Conservation (phyloP, 805 yeast genomes). For the Diddensiella caesifluorescens region DNA sequence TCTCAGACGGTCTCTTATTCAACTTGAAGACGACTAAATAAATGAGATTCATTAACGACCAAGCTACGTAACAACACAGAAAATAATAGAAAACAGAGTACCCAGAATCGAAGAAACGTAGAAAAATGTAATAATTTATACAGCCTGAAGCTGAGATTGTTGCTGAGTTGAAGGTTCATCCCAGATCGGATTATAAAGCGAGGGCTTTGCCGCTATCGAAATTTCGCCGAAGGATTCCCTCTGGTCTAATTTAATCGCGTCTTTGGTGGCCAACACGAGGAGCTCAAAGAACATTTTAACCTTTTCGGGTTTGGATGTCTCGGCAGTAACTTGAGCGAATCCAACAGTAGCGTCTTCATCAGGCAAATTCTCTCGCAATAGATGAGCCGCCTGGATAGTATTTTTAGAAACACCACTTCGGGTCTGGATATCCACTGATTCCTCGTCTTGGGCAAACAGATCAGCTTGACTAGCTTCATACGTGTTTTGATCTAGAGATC, state of each 20-base stretch:
- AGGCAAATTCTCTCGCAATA: conserved; percentile 36
- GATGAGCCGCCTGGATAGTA: conserved; percentile 50
- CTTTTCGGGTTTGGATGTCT: conserved; percentile 48
- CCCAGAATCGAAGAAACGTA: no score
- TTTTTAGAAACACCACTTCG: conserved; percentile 40
- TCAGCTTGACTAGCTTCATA: no score
- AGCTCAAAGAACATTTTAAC: conserved; percentile 75
- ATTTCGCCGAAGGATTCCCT: conserved; percentile 56
- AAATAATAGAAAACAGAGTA: no score
- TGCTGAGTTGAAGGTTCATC: no score
- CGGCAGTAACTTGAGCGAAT: conserved; percentile 29
- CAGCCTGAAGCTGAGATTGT: no score
- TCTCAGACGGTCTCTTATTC: conserved; percentile 9
- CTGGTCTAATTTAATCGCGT: conserved; percentile 62
- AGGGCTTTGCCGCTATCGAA: conserved; percentile 43
- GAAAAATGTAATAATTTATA: no score
- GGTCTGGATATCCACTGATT: no score
- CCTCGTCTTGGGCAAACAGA: no score
- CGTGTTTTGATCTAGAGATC: no score
- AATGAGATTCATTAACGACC: no score
- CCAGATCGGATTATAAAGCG: conserved; percentile 19
- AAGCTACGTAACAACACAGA: no score
- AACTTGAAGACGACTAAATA: no score
- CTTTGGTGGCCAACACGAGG: conserved; percentile 73
- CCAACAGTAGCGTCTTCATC: conserved; percentile 28